Evolutionary conservation across 2,329 filamentous ascomycete species (phyloP), one percentile per base, ranked within the genome.

Genomic region (Penicillium sp.): DNA sequence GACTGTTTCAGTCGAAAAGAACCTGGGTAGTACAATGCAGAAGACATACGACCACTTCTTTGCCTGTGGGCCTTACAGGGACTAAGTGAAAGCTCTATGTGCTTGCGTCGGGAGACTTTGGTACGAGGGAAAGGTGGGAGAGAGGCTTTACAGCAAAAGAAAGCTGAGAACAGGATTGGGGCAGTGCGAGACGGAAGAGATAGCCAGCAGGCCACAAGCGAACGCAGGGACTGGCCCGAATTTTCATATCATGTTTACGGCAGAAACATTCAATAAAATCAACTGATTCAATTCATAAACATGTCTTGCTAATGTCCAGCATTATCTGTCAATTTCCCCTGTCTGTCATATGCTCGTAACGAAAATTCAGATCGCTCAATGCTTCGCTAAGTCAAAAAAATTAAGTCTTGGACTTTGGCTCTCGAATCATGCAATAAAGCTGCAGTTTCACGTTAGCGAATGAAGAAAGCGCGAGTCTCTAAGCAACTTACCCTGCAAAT

Each of bases 401-500:
- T 52, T 39, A 60, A 24, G 46, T 33, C 16, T 60, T 61, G 18
- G 24, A 36, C 18, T 49, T 56, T 2, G 60, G 54, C n/a, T 49
- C 42, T 22, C 60, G 60, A 45, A 55, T 58, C 60, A 63, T 63
- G 55, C 60, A 61, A 47, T 63, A 63, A n/a, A 63, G 52, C 60
- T 63, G 28, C n/a, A 9, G 11, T 2, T 2, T 38, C 27, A 11
- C 27, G 39, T 56, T 35, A 60, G 55, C 46, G 42, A 46, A 28
- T 30, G 28, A 42, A 40, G 9, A 25, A 43, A 22, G 2, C 11
- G 28, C 1, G 20, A 48, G 5, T 25, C 18, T 27, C 33, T 18
- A 27, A 28, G 39, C 25, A 44, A 62, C 67, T 38, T 41, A 85
- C 67, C 63, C 76, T 79, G 54, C 81, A 83, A 1, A 71, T 68